phyloP scores from a whole-genome alignment of 306 rosid species.

The Sicyos baderoa region DNA sequence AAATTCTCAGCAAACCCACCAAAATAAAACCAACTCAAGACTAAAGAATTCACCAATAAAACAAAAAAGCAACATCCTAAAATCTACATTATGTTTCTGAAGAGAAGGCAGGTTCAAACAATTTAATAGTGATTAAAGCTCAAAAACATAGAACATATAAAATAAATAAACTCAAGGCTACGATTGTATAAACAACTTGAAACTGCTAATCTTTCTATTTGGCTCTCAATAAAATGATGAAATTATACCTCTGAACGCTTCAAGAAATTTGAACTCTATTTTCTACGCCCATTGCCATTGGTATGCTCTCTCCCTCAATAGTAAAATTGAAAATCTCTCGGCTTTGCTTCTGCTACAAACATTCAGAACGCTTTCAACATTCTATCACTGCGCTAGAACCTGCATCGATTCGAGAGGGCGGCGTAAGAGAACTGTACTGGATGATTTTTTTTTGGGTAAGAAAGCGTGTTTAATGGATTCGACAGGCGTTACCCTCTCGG shows the following conservation, averaged over 20 bases:
- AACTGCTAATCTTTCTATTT: conserved; percentile 16
- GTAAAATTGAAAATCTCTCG: conserved; percentile 5
- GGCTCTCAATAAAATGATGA: conserved; percentile 4
- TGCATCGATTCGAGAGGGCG: conserved; percentile 12
- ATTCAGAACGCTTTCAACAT: conserved; percentile 5
- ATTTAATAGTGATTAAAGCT: not conserved
- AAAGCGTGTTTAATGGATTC: conserved; percentile 28
- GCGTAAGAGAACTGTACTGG: conserved; percentile 30
- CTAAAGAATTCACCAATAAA: conserved; percentile 18
- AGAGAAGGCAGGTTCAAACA: conserved; percentile 18
- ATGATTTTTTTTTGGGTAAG: conserved; percentile 14
- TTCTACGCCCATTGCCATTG: conserved; percentile 2
- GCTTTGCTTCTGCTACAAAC: not conserved
- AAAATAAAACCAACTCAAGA: not conserved
- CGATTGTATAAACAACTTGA: conserved; percentile 15
- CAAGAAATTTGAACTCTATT: not conserved
- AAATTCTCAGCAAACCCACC: not conserved
- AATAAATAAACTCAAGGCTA: conserved; percentile 20
- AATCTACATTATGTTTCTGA: not conserved
- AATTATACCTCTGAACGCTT: not conserved
- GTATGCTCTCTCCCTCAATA: conserved; percentile 2
- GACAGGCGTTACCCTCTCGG: conserved; percentile 47
- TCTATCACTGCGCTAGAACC: conserved; percentile 21
- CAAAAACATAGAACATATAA: conserved; percentile 14
- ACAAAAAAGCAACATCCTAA: conserved; percentile 7